Percentiles rank a stretch among this genome's conserved stretches.
These are phyloP conservation scores for Venturia effusa DNA, from an alignment of 2,329 filamentous ascomycete genomes.

Conservation along the genomic window DNA sequence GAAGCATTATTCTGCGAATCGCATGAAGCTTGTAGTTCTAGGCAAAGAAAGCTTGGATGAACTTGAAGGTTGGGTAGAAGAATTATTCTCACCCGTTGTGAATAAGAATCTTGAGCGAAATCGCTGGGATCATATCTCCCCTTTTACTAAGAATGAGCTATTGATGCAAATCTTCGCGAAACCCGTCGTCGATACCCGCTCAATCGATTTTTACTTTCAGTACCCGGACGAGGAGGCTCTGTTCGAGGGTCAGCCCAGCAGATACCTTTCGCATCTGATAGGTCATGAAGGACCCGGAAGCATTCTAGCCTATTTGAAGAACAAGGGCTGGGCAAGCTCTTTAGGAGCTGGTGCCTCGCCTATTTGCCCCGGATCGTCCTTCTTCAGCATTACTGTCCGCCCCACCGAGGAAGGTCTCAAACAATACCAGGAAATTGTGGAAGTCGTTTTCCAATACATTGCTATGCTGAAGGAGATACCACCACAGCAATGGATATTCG, in stretches of 20 bases:
- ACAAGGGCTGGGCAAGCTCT: slow-evolving; percentile 79
- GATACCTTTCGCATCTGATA: slow-evolving; percentile 80
- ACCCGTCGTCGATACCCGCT: slow-evolving; percentile 79
- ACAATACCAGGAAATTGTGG: slow-evolving; percentile 71
- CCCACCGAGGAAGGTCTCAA: slow-evolving; percentile 77
- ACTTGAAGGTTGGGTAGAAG: slow-evolving; percentile 70
- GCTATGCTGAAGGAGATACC: slow-evolving; percentile 69
- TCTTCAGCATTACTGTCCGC: slow-evolving; percentile 70
- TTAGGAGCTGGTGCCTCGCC: slow-evolving; percentile 66
- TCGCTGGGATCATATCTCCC: slow-evolving; percentile 53
- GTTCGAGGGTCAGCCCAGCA: slow-evolving; percentile 70
- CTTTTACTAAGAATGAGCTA: slow-evolving; percentile 50
- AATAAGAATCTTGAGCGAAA: slow-evolving; percentile 69
- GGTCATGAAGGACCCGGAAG: slow-evolving; percentile 90
- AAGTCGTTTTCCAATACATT: slow-evolving; percentile 84
- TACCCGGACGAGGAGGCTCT: slow-evolving; percentile 75
- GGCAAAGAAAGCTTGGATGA: slow-evolving; percentile 74
- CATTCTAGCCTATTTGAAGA: slow-evolving; percentile 81
- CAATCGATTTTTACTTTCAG: slow-evolving; percentile 70
- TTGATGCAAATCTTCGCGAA: slow-evolving; percentile 72
- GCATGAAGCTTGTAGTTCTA: slow-evolving; percentile 83
- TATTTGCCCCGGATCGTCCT: slow-evolving; percentile 67
- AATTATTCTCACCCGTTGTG: slow-evolving; percentile 69
- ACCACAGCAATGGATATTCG: slow-evolving; percentile 86
- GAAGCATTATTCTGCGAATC: slow-evolving; percentile 83